Base-by-base conservation (phyloP, 805 yeast species). In the Ogataea nitratoaversa region DNA sequence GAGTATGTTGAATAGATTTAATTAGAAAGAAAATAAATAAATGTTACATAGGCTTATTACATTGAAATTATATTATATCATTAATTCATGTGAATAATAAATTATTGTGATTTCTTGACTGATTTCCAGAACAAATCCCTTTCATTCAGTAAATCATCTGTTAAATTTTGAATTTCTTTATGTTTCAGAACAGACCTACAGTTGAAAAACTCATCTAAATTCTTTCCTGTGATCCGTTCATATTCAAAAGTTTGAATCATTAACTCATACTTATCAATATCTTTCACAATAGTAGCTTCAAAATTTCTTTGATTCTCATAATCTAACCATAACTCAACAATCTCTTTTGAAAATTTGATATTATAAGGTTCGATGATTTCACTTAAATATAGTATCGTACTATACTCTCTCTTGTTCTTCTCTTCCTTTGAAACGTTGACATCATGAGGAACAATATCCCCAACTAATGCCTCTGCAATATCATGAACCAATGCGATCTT, bases 281-380 rank as follows among this genome's bases (percentile, higher is more conserved):
- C 97, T 66, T 91, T 91, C 48, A 91, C 96, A 50, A 87, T 86
- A 40, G 81, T 71, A 11, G 97, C 96, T 62, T 91, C 98, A 19
- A 77, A 60, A 32, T 82, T 77, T 50, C 87, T 71, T 51, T 86
- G 83, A 55, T 83, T 79, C 66, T 91, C 99, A 64, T 91, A 91
- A 59, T 88, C 96, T 41, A 81, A 65, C 95, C 96, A 91, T 46
- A 80, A 72, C 30, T 79, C 81, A 43, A 71, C 59, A 38, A 91
- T 70, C 49, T 84, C 89, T 25, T 64, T 49, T 11, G 93, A 81
- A 28, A 83, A 85, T 14, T 46, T 50, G 8, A 64, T 62, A 57
- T 84, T 84, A 56, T 85, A 82, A n/a, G 82, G 81, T 42, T 67
- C 61, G 22, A 89, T 72, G 30, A 88, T 59, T 1, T 71, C 67